Conservation (phyloP, 805 yeast species). For the Myxozyma neglecta region DNA sequence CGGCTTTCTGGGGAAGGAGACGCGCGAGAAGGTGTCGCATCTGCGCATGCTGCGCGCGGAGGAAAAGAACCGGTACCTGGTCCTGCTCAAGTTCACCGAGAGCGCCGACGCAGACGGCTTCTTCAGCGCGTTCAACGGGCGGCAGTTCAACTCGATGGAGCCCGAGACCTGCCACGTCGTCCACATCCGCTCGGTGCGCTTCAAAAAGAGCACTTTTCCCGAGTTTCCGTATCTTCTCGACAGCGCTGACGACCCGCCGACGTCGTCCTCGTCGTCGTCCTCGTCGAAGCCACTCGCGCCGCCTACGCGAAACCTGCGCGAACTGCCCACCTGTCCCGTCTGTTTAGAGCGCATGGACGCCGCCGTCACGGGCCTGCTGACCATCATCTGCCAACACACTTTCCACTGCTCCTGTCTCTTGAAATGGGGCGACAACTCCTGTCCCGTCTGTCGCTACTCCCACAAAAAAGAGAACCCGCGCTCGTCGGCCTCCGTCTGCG, state of each 20-base stretch:
- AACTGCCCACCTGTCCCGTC: constrained; percentile 90
- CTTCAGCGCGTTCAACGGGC: constrained; percentile 66
- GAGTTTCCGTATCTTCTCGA: constrained; percentile 55
- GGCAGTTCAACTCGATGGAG: constrained; percentile 79
- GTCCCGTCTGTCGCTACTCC: constrained; percentile 88
- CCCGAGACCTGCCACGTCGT: constrained; percentile 82
- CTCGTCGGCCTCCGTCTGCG: constrained; percentile 44
- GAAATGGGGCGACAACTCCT: constrained; percentile 77
- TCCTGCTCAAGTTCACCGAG: constrained; percentile 68
- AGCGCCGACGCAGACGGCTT: constrained; percentile 60
- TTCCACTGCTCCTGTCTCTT: constrained; percentile 86
- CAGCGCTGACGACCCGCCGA: background rate
- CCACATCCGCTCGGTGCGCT: constrained; percentile 59
- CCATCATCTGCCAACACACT: constrained; percentile 91
- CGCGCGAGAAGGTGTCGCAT: constrained; percentile 60
- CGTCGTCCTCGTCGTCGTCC: constrained; percentile 6
- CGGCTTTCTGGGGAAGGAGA: constrained; percentile 72
- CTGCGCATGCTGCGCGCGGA: constrained; percentile 69
- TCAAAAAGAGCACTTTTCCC: constrained; percentile 39
- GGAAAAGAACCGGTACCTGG: constrained; percentile 69
- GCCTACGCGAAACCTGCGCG: constrained; percentile 44
- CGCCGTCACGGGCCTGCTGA: constrained; percentile 72
- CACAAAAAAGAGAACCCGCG: constrained; percentile 39
- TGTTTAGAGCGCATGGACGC: constrained; percentile 88
- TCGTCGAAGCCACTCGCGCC: constrained; percentile 33